Evolutionary conservation across 75 land plant species (phyloP), one percentile per base, ranked within the genome.

Genomic region (Cunninghamia lanceolata): DNA sequence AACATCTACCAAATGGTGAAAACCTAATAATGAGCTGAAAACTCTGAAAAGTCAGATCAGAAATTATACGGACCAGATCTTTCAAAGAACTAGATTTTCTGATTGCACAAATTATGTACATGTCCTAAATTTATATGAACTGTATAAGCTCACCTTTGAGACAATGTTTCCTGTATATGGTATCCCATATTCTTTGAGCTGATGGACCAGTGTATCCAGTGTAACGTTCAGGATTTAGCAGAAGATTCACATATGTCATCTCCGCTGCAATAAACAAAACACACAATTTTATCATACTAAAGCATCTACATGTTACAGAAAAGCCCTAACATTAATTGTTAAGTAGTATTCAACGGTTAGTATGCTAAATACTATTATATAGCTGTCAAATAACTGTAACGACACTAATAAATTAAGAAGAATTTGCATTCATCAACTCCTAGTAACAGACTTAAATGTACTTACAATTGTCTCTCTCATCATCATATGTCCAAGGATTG

Each of bases 401-500:
- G 32, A 84, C 77, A 36, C 85, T 70, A 77, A 83, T 16, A 53
- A 50, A 30, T 9, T 38, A 50, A n/a, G n/a, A 52, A 28, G 11
- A 38, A 34, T 84, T 52, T 38, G 76, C 42, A 52, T 34, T 39
- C 43, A 84, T 1, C 13, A 86, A 38, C 32, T 25, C 76, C 86
- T 4, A 5, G 14, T 81, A 43, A 80, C 86, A 9, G 43, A 7
- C 10, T 43, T 25, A 45, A 45, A 45, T 2, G 15, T 84, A 85
- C 86, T 88, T 73, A 81, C 89, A 88, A 50, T 90, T 90, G 84
- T 85, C 85, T 19, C 86, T 89, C 82, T 91, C 92, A 59, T 89
- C 85, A 76, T 91, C 92, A 45, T 83, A 80, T 2, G 92, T 91
- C 92, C 92, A 91, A 19, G 91, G 91, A 53, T 91, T 91, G 86